These are phyloP conservation scores for Acephala macrosclerotiorum DNA, from an alignment of 2,329 filamentous ascomycete genomes.

Conservation along the genomic window DNA sequence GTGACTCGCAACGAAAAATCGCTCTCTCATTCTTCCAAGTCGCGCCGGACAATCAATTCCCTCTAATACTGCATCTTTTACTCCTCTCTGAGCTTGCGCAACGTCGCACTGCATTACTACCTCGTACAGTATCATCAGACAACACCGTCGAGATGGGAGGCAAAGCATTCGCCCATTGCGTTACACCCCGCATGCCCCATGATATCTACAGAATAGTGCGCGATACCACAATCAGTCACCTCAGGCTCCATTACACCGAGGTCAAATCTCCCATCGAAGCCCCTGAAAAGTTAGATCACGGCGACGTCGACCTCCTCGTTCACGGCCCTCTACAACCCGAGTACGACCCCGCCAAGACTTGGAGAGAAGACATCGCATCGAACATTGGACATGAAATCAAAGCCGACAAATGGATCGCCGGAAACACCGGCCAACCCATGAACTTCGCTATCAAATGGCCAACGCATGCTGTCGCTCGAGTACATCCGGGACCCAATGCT, in stretches of 20 bases:
- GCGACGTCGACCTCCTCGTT: conserved; percentile 78
- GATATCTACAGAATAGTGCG: conserved; percentile 63
- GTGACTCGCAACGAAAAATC: not conserved
- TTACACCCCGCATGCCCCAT: conserved; percentile 70
- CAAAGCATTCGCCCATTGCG: conserved; percentile 58
- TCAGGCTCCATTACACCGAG: conserved; percentile 59
- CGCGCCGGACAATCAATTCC: not conserved
- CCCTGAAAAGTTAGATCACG: conserved; percentile 71
- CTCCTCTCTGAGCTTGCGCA: not conserved
- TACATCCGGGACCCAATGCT: not conserved
- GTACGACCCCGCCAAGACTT: conserved; percentile 19
- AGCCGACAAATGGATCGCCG: conserved; percentile 50
- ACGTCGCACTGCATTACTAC: not conserved
- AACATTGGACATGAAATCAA: conserved; percentile 51
- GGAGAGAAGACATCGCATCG: conserved; percentile 27
- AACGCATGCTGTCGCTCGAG: conserved; percentile 5
- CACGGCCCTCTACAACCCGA: conserved; percentile 41
- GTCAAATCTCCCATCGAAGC: conserved; percentile 71
- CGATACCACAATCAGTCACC: conserved; percentile 51
- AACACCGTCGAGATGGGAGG: conserved; percentile 66
- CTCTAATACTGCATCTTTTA: not conserved
- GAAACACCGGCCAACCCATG: conserved; percentile 44
- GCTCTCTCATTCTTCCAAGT: not conserved
- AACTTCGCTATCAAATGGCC: conserved; percentile 66
- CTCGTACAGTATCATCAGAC: not conserved